phyloP scores from a whole-genome alignment of 345 rosid species.

The Arabis hirsuta region DNA sequence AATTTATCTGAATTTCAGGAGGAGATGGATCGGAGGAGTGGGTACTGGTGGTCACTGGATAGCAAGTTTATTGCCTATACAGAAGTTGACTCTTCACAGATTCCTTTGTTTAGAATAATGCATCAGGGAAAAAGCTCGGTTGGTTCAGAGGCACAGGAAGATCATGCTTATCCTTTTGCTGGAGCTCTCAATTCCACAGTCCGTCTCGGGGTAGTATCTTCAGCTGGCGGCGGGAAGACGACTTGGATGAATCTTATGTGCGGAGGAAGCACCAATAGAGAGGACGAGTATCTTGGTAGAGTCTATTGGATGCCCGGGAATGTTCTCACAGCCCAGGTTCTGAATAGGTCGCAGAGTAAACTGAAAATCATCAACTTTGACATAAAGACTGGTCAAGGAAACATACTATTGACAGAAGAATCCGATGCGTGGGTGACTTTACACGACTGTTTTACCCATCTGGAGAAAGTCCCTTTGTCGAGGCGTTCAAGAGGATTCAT shows the following conservation, averaged over 20 bases:
- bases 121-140: conserved; percentile 89
- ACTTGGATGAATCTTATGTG: conserved; percentile 88
- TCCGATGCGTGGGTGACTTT: conserved; percentile 78
- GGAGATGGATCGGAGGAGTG: conserved; percentile 96
- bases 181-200: conserved; percentile 89
- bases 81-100: conserved; percentile 72
- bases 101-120: conserved; percentile 91
- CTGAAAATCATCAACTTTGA: conserved; percentile 72
- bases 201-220: conserved; percentile 87
- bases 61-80: conserved; percentile 84
- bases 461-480: conserved; percentile 57
- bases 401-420: conserved; percentile 67
- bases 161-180: conserved; percentile 95
- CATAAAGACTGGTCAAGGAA: conserved; percentile 68
- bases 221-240: conserved; percentile 67
- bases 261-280: conserved; percentile 66
- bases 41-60: conserved; percentile 99
- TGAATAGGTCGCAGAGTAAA: conserved; percentile 76
- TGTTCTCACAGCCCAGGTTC: conserved; percentile 69
- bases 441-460: conserved; percentile 88
- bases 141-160: conserved; percentile 84
- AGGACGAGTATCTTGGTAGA: conserved; percentile 85
- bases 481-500: conserved; percentile 77
- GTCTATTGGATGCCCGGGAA: conserved; percentile 87
- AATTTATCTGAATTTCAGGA: conserved; percentile 54